Evolutionary conservation across 345 rosid species (phyloP), one percentile per base, ranked within the genome.

Genomic region (Melaleuca alternifolia): DNA sequence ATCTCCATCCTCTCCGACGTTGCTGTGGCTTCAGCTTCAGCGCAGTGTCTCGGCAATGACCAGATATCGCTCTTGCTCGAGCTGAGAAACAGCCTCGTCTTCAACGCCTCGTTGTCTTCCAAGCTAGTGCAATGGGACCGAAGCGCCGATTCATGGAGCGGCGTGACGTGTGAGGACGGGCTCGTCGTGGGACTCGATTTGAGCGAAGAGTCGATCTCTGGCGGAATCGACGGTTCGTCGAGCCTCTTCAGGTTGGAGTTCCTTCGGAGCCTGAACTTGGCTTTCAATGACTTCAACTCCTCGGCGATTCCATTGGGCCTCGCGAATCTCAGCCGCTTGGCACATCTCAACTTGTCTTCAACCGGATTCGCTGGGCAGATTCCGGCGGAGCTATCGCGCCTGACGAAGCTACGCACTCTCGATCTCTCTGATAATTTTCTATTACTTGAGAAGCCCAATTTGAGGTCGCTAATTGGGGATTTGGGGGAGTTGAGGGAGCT

Each of bases 121-220:
- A 87, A 83, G 54, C 75, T 92, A 85, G 88, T 82, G 54, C 56
- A 15, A 1, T 94, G 94, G 94, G 53, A 76, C 54, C 83, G 24
- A 15, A 62, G n/a, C 84, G 8, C 50, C 3, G 84, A 89, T 87
- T 92, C 56, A 0, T 94, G 94, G 93, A 15, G 18, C 15, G 94
- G 96, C 20, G 90, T 93, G 41, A 50, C n/a, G 8, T 92, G 95
- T 24, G 88, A 91, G 84, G 85, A 2, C 1, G 86, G 44, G n/a
- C 91, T 8, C n/a, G 92, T 92, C 28, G 77, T 61, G 50, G 91
- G 83, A 1, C 87, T 93, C 11, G 85, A 92, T 86, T 87, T 94
- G 89, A 94, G 92, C 86, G 7, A 33, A 6, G 89, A 93, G 83
- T 71, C 50, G 0, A 89, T 91, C 83, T 85, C 79, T 0, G 86